Percentiles rank a stretch among this genome's conserved stretches.
Evolutionary conservation across 2,329 filamentous ascomycete species (phyloP).

Genomic region (Cytospora leucostoma): DNA sequence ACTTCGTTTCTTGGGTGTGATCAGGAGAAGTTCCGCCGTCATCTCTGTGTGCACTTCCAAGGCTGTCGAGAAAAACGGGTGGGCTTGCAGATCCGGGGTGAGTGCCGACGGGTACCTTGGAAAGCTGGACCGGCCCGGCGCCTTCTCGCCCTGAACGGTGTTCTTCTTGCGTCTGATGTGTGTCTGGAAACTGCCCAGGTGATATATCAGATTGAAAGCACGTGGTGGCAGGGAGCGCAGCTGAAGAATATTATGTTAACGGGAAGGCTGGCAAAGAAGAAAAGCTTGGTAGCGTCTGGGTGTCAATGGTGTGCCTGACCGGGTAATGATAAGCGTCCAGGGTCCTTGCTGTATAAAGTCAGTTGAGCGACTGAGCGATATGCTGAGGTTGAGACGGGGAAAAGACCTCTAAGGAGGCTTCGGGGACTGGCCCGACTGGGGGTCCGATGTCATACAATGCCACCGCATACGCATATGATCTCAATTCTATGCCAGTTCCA

Average conservation of each 20-base stretch:
- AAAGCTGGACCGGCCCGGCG: background rate
- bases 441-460: conserved; percentile 1
- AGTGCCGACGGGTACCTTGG: background rate
- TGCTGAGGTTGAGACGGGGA: background rate
- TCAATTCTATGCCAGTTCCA: too few species aligned
- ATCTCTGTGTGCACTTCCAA: background rate
- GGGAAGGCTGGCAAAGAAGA: background rate
- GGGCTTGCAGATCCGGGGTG: conserved; percentile 10
- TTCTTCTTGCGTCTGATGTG: background rate
- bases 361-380: background rate
- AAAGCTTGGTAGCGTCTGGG: background rate
- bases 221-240: conserved; percentile 19
- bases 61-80: background rate
- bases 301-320: background rate
- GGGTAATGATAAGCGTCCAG: background rate
- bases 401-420: too few species aligned
- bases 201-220: conserved; percentile 4
- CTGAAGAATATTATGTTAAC: background rate
- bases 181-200: background rate
- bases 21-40: background rate
- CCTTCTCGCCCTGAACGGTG: background rate
- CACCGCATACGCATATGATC: too few species aligned
- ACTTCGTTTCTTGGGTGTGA: conserved; percentile 3
- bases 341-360: conserved; percentile 2
- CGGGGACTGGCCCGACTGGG: too few species aligned